Conservation (phyloP, 2,329 filamentous ascomycete species). For the Botryotinia narcissicola region DNA sequence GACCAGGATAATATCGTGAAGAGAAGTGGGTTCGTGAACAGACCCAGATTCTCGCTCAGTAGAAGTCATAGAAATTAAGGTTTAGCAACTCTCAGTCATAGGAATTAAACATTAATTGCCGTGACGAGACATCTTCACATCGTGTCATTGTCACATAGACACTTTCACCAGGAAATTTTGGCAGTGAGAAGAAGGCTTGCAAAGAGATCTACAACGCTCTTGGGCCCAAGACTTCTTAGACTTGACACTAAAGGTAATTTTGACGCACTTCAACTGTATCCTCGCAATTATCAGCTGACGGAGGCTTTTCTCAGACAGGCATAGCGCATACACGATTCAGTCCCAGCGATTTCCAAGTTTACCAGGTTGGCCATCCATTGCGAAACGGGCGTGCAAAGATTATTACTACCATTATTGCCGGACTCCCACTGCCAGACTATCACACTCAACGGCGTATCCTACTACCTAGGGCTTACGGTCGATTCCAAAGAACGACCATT, state of each 20-base stretch:
- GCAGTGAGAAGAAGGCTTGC: background rate
- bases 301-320: background rate
- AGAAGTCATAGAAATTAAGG: background rate
- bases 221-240: background rate
- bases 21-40: background rate
- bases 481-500: background rate
- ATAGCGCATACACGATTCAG: background rate
- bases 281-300: conserved; percentile 12
- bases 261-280: background rate
- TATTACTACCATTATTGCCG: background rate
- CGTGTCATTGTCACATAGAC: background rate
- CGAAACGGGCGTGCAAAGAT: background rate
- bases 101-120: background rate
- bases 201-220: conserved; percentile 15
- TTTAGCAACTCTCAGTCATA: background rate
- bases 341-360: background rate
- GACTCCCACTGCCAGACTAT: background rate
- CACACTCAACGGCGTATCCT: background rate
- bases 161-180: background rate
- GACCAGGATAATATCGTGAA: background rate
- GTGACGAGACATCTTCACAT: background rate
- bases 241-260: background rate
- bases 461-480: background rate
- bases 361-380: background rate
- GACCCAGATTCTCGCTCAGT: background rate